These are phyloP conservation scores for Kodamaea fukazawae DNA, from an alignment of 805 yeast species.

Conservation along the genomic window DNA sequence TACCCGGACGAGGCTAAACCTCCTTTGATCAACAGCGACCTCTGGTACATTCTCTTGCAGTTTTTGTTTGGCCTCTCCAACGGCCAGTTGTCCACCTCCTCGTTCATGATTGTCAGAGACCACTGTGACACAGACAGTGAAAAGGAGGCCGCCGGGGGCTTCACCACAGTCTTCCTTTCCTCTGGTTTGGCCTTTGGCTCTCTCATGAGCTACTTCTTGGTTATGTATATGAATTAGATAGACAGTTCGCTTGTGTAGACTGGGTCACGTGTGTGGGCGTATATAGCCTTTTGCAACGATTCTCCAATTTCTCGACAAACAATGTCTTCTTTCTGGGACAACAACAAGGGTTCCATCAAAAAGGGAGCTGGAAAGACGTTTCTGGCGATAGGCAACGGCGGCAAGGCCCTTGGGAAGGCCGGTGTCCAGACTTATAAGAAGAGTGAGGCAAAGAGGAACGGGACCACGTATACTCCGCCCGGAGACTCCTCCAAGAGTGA, in stretches of 20 bases:
- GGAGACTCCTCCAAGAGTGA: not conserved
- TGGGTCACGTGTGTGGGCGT: not conserved
- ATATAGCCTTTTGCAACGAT: not conserved
- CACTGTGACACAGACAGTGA: slow-evolving; percentile 61
- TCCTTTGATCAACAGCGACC: slow-evolving; percentile 53
- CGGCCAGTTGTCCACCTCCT: slow-evolving; percentile 79
- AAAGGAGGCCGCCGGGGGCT: slow-evolving; percentile 92
- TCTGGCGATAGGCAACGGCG: slow-evolving; percentile 51
- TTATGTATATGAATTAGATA: slow-evolving; percentile 19
- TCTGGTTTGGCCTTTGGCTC: slow-evolving; percentile 81
- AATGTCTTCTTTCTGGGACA: slow-evolving; percentile 46
- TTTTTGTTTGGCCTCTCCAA: slow-evolving; percentile 80
- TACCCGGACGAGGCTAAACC: slow-evolving; percentile 37
- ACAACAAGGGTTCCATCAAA: slow-evolving; percentile 52
- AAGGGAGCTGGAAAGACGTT: slow-evolving; percentile 48
- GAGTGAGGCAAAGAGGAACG: slow-evolving; percentile 28
- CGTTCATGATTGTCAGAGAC: slow-evolving; percentile 72
- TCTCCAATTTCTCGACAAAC: slow-evolving; percentile 2
- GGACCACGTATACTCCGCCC: slow-evolving; percentile 13
- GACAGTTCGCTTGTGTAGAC: not conserved
- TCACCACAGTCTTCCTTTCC: slow-evolving; percentile 76
- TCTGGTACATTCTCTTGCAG: slow-evolving; percentile 66
- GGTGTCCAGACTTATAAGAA: slow-evolving; percentile 51
- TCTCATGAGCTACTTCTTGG: slow-evolving; percentile 66
- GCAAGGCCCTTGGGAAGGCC: slow-evolving; percentile 48